Evolutionary conservation across 441 rosid genomes (phyloP), one percentile per base, ranked within the genome.

Genomic region (Mallotus repandus): DNA sequence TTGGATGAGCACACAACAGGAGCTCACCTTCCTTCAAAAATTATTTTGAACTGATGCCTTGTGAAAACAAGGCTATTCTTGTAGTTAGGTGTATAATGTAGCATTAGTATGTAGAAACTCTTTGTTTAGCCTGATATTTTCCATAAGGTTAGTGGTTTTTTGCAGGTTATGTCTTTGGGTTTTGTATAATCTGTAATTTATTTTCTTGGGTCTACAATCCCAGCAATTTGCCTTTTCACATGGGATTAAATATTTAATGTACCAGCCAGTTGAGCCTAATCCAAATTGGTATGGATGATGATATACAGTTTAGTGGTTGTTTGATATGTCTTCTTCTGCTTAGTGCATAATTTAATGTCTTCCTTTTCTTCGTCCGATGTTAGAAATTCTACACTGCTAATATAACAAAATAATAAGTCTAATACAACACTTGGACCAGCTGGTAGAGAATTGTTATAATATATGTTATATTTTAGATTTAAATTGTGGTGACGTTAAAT

Each of bases 21-120:
- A 41, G 66, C 66, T 35, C 49, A 64, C 73, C 85, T 86, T 76
- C 91, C 91, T 21, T 65, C 80, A 46, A 74, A 74, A 70, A 75
- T 89, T 50, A 54, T 71, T 48, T 49, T 84, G 68, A 80, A 67
- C 62, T 87, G 76, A 82, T 68, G 67, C 65, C 61, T 63, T n/a
- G 12, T 32, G 16, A 22, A 58, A 66, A 62, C 53, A 68, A 63
- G 54, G 69, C 65, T 62, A 32, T 53, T 79, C 48, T 32, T 67
- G 77, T 78, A 62, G 77, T 57, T 82, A 76, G 73, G 64, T 72
- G 60, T 73, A 63, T 68, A 72, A 75, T 71, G 66, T 61, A 82
- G 80, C 63, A 63, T 57, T 72, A 79, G 76, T 49, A 53, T 65
- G 52, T 62, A 67, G 66, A 35, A 61, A 43, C 41, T 54, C 56